Conservation (phyloP, 1,284 basidiomycete genomes). For the Xerocomus amazonicus region DNA sequence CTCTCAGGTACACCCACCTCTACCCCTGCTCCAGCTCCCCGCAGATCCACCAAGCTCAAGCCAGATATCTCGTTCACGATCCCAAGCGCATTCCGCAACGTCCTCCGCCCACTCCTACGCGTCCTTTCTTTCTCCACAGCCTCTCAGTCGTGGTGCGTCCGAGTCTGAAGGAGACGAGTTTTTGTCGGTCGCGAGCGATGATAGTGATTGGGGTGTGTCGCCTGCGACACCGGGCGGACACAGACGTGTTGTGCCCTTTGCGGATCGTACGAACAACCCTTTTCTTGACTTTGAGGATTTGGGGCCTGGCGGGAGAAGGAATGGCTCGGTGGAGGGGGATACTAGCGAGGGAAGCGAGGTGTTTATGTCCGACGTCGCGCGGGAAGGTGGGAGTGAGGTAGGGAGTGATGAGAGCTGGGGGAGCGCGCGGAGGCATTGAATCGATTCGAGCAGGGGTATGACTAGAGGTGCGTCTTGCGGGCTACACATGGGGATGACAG, state of each 20-base stretch:
- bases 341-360: constrained; percentile 25
- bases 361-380: constrained; percentile 13
- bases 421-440: constrained; percentile 20
- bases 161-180: constrained; percentile 29
- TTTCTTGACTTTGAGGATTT: constrained; percentile 27
- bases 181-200: constrained; percentile 24
- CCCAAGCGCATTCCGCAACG: constrained; percentile 4
- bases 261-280: constrained; percentile 19
- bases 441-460: too few relatives aligned
- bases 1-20: not conserved
- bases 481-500: too few relatives aligned
- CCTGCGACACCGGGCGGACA: not conserved
- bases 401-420: constrained; percentile 31
- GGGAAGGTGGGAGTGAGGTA: constrained; percentile 22
- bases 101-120: constrained; percentile 20
- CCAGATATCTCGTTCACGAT: constrained; percentile 8
- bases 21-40: constrained; percentile 20
- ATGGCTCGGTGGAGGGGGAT: constrained; percentile 1
- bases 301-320: not conserved
- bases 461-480: too few relatives aligned
- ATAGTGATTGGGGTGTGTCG: constrained; percentile 16
- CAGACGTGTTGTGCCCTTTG: not conserved
- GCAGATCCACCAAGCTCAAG: not conserved
- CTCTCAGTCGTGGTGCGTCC: constrained; percentile 17
- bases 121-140: constrained; percentile 28